Evolutionary conservation across 257 asterid species (phyloP).

Genomic region (Ajuga chamaepitys): DNA sequence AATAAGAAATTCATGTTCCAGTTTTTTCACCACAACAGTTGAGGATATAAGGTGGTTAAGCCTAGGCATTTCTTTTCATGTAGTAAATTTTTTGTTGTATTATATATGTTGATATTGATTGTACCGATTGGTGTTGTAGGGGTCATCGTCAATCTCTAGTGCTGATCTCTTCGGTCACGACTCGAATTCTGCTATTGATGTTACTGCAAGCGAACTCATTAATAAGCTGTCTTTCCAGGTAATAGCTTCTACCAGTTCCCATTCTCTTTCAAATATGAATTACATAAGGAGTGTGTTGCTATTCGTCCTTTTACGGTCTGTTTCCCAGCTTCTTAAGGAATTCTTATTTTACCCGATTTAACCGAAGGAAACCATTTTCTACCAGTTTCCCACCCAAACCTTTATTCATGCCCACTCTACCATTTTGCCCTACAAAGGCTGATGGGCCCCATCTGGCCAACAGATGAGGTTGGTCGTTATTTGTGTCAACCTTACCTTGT

Average conservation of each 20-base stretch:
- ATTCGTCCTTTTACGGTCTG: no score
- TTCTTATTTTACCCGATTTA: no score
- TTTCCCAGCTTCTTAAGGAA: no score
- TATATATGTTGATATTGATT: neutral
- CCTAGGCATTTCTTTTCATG: neutral
- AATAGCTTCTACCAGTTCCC: neutral
- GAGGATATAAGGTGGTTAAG: neutral
- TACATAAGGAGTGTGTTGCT: neutral
- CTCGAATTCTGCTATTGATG: conserved; percentile 34
- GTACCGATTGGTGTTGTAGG: conserved; percentile 33
- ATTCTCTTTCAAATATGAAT: neutral
- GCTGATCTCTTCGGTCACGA: conserved; percentile 82
- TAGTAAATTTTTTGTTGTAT: neutral
- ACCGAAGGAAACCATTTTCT: no score
- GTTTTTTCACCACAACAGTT: neutral
- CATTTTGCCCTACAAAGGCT: no score
- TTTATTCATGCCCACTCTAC: no score
- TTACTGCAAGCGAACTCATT: conserved; percentile 75
- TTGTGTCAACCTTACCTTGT: no score
- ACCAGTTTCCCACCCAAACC: no score
- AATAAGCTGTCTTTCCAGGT: conserved; percentile 96
- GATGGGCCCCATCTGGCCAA: no score
- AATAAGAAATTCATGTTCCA: neutral
- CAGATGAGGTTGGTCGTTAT: no score
- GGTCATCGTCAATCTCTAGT: conserved; percentile 87